phyloP scores from a whole-genome alignment of 2,329 filamentous ascomycete species.

The Fusarium nelsonii region DNA sequence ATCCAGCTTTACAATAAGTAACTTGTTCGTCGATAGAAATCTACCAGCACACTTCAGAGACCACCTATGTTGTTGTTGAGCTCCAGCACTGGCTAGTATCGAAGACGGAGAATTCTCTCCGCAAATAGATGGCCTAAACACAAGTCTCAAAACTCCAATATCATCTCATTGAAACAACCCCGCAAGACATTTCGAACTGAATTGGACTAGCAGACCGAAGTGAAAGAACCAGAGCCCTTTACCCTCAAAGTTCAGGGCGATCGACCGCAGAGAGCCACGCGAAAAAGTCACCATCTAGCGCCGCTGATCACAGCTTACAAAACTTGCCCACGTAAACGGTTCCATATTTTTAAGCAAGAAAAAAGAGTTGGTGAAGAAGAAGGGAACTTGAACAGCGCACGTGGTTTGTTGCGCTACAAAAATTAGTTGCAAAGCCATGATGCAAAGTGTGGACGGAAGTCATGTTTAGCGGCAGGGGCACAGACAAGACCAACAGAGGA shows the following conservation, averaged over 20 bases:
- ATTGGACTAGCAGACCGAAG: not conserved
- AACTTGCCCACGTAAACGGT: not conserved
- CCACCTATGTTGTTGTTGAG: not conserved
- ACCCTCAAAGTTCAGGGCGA: conserved; percentile 27
- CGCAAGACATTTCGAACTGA: not conserved
- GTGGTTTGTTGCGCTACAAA: conserved; percentile 16
- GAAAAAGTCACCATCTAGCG: conserved; percentile 12
- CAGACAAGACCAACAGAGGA: too few relatives aligned
- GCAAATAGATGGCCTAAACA: not conserved
- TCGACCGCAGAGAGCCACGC: conserved; percentile 16
- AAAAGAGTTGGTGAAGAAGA: not conserved
- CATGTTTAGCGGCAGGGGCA: conserved; percentile 2
- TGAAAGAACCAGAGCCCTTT: not conserved
- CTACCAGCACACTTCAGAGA: not conserved
- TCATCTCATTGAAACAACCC: conserved; percentile 9
- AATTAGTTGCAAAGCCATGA: conserved; percentile 15
- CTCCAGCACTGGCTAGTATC: too few relatives aligned
- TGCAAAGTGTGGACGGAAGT: conserved; percentile 12
- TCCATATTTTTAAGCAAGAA: not conserved
- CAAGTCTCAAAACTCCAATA: not conserved
- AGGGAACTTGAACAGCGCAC: conserved; percentile 6
- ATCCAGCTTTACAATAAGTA: not conserved
- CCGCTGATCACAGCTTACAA: not conserved
- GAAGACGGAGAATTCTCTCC: conserved; percentile 8
- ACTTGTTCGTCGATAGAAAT: not conserved